phyloP scores from a whole-genome alignment of 2,329 filamentous ascomycete genomes.

The Pleomassaria siparia region DNA sequence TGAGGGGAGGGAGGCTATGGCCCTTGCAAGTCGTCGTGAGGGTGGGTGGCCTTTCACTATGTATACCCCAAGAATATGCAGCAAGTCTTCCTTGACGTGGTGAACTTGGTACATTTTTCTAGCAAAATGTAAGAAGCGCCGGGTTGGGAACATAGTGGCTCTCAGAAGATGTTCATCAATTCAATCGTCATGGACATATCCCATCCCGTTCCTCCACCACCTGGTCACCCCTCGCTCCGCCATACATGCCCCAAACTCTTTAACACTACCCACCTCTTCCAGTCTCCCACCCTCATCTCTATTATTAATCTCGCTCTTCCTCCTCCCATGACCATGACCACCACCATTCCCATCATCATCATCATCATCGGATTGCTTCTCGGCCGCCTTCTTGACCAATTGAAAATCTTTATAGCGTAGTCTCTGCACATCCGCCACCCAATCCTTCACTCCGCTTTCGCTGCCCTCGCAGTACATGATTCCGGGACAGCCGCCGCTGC shows the following conservation, averaged over 20 bases:
- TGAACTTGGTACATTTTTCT: no score
- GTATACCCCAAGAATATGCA: no score
- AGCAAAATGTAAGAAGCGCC: no score
- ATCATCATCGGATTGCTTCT: constrained; percentile 24
- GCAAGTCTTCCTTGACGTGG: no score
- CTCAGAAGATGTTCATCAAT: neutral
- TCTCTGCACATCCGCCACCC: constrained; percentile 65
- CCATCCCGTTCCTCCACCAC: constrained; percentile 73
- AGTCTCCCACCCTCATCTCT: constrained; percentile 37
- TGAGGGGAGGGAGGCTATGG: no score
- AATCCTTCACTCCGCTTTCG: constrained; percentile 58
- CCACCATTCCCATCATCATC: constrained; percentile 4
- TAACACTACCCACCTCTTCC: constrained; percentile 63
- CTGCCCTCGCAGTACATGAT: constrained; percentile 76
- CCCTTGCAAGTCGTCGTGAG: no score
- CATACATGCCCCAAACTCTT: constrained; percentile 66
- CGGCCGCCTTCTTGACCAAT: constrained; percentile 57
- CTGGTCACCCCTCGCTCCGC: constrained; percentile 57
- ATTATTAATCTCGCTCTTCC: neutral
- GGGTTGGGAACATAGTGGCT: neutral
- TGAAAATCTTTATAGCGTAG: constrained; percentile 75
- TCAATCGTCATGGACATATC: constrained; percentile 43
- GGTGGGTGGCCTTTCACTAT: no score
- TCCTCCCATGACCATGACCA: neutral
- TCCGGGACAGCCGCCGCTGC: constrained; percentile 69